Conservation (phyloP, 495 filamentous ascomycete genomes). For the Aspergillus nanangensis region DNA sequence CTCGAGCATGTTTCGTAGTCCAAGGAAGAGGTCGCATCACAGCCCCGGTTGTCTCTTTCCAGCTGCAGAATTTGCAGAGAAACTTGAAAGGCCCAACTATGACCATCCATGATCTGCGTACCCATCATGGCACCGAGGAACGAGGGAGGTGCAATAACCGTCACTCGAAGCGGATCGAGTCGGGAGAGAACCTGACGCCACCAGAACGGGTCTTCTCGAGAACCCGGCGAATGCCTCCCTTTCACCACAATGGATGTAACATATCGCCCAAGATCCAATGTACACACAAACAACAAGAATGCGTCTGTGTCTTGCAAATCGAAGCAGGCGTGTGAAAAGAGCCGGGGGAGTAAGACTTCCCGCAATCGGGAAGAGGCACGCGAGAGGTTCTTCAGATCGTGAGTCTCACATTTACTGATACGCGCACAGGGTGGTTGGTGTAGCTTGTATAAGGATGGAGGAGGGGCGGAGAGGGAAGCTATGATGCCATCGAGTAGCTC, state of each 20-base stretch:
- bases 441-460: slow-evolving; percentile 24
- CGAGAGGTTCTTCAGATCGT: slow-evolving; percentile 31
- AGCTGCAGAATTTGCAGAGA: slow-evolving; percentile 29
- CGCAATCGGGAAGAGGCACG: slow-evolving; percentile 22
- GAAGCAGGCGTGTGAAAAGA: slow-evolving; percentile 32
- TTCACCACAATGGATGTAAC: slow-evolving; percentile 29
- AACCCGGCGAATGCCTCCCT: slow-evolving; percentile 4
- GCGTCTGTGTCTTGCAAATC: slow-evolving; percentile 21
- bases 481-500: slow-evolving; percentile 40
- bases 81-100: slow-evolving; percentile 41
- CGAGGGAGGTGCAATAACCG: slow-evolving; percentile 30
- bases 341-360: slow-evolving; percentile 24
- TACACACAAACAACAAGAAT: slow-evolving; percentile 24
- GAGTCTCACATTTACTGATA: slow-evolving; percentile 16
- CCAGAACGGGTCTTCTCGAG: slow-evolving; percentile 22
- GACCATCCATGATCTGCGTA: slow-evolving; percentile 22
- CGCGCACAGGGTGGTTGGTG: slow-evolving; percentile 20
- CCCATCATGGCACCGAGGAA: slow-evolving; percentile 27
- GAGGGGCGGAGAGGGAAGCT: slow-evolving; percentile 18
- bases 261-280: slow-evolving; percentile 22
- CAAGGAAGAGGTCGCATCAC: background rate
- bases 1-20: slow-evolving; percentile 11
- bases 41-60: slow-evolving; percentile 10
- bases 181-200: slow-evolving; percentile 25
- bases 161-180: slow-evolving; percentile 27